phyloP scores from a whole-genome alignment of 345 rosid genomes.

The Acer saccharum region DNA sequence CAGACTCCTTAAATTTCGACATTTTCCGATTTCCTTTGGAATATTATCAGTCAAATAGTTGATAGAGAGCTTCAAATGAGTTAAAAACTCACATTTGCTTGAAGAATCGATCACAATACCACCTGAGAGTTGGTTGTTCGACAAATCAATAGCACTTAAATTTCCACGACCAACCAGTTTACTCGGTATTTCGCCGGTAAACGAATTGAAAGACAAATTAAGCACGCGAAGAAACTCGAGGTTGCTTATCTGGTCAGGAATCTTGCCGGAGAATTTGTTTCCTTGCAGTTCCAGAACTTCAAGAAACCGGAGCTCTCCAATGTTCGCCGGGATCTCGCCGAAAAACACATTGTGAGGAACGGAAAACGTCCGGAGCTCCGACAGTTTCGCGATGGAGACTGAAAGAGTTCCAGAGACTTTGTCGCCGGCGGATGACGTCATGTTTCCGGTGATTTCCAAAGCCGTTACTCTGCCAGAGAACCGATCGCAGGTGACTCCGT shows the following conservation, averaged over 20 bases:
- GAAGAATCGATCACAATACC: slow-evolving; percentile 28
- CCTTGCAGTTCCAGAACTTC: slow-evolving; percentile 59
- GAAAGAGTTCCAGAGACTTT: slow-evolving; percentile 34
- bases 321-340: slow-evolving; percentile 50
- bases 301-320: slow-evolving; percentile 42
- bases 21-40: slow-evolving; percentile 53
- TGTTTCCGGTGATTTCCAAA: slow-evolving; percentile 28
- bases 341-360: slow-evolving; percentile 42
- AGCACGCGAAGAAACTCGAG: slow-evolving; percentile 37
- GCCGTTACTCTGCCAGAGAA: slow-evolving; percentile 38
- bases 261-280: slow-evolving; percentile 57
- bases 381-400: slow-evolving; percentile 34
- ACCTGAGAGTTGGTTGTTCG: slow-evolving; percentile 49
- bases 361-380: slow-evolving; percentile 39
- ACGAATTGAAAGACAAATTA: slow-evolving; percentile 56
- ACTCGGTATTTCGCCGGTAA: slow-evolving; percentile 46
- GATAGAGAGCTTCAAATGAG: slow-evolving; percentile 54
- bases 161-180: slow-evolving; percentile 42
- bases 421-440: slow-evolving; percentile 4
- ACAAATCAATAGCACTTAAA: slow-evolving; percentile 50
- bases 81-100: slow-evolving; percentile 40
- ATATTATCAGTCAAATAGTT: slow-evolving; percentile 43
- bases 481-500: slow-evolving; percentile 46
- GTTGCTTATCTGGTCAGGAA: slow-evolving; percentile 46
- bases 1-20: slow-evolving; percentile 45